Conservation (phyloP, 2,329 filamentous ascomycete species). For the Cordyceps fumosorosea region DNA sequence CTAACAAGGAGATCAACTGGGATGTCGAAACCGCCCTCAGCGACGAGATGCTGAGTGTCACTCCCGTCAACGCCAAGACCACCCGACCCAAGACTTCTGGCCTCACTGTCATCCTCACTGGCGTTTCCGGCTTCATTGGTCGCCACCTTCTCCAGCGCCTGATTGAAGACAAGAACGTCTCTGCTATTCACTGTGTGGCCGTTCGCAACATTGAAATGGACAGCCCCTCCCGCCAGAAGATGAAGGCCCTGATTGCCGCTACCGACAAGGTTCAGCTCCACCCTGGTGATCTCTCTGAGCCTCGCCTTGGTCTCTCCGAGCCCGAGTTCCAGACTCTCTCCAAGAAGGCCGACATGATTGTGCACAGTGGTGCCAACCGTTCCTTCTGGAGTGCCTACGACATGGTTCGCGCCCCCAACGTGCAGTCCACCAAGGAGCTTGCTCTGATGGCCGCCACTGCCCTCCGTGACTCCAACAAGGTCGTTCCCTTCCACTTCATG, state of each 20-base stretch:
- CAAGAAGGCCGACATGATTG: slow-evolving; percentile 36
- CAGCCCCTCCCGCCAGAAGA: slow-evolving; percentile 12
- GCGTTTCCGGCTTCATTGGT: slow-evolving; percentile 36
- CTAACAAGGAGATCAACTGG: slow-evolving; percentile 17
- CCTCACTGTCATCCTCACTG: slow-evolving; percentile 28
- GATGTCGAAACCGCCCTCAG: background rate
- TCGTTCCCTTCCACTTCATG: slow-evolving; percentile 31
- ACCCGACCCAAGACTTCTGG: slow-evolving; percentile 6
- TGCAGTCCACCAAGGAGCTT: slow-evolving; percentile 29
- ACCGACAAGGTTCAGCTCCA: slow-evolving; percentile 27
- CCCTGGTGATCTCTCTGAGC: slow-evolving; percentile 29
- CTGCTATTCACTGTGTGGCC: slow-evolving; percentile 39
- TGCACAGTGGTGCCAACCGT: slow-evolving; percentile 45
- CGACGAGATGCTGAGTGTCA: slow-evolving; percentile 9
- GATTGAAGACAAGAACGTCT: slow-evolving; percentile 23
- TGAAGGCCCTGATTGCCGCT: slow-evolving; percentile 12
- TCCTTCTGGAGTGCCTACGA: slow-evolving; percentile 32
- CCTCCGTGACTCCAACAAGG: slow-evolving; percentile 14
- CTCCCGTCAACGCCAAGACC: background rate
- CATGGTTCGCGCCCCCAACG: slow-evolving; percentile 28
- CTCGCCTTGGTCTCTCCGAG: slow-evolving; percentile 32
- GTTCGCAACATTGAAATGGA: slow-evolving; percentile 22
- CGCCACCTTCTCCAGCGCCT: slow-evolving; percentile 31
- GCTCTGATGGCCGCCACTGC: slow-evolving; percentile 23
- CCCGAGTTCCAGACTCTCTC: slow-evolving; percentile 23